A percentile compares a stretch with the other conserved stretches of the same genome.
These are phyloP conservation scores for Rubia tinctorum DNA, from an alignment of 305 asterid species.

Conservation along the genomic window DNA sequence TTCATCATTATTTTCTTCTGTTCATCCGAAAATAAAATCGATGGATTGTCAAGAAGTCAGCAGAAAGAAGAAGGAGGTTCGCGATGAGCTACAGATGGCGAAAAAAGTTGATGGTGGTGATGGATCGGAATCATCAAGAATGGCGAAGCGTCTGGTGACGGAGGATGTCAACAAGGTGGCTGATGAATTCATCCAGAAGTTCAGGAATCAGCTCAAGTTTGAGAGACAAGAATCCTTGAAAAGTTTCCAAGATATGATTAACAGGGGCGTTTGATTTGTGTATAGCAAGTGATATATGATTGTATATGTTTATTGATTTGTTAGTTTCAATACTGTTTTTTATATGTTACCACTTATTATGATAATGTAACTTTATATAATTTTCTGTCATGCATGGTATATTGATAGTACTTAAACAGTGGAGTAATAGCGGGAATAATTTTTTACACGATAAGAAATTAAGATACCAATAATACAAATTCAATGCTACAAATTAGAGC, in stretches of 20 bases:
- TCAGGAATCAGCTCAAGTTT: slow-evolving; percentile 40
- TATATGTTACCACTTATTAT: too few relatives aligned
- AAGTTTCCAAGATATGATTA: slow-evolving; percentile 4
- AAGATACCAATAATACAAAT: too few relatives aligned
- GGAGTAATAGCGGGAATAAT: too few relatives aligned
- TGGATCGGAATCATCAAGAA: not conserved
- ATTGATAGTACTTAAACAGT: too few relatives aligned
- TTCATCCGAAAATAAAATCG: not conserved
- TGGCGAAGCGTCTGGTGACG: slow-evolving; percentile 8
- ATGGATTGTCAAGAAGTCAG: not conserved
- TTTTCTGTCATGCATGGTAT: too few relatives aligned
- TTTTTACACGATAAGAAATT: too few relatives aligned
- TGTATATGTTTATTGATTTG: too few relatives aligned
- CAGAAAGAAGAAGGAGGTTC: not conserved
- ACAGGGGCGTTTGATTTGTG: not conserved
- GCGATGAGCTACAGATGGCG: not conserved
- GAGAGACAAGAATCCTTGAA: slow-evolving; percentile 24
- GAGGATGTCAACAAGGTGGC: slow-evolving; percentile 37
- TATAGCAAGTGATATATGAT: not conserved
- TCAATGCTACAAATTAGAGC: too few relatives aligned
- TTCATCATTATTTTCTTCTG: not conserved
- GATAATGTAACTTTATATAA: too few relatives aligned
- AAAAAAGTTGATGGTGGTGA: slow-evolving; percentile 5
- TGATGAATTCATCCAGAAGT: slow-evolving; percentile 38
- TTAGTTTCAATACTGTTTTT: too few relatives aligned